Base-by-base conservation (phyloP, 2,329 filamentous ascomycete species). In the Ophiostoma angusticollis region DNA sequence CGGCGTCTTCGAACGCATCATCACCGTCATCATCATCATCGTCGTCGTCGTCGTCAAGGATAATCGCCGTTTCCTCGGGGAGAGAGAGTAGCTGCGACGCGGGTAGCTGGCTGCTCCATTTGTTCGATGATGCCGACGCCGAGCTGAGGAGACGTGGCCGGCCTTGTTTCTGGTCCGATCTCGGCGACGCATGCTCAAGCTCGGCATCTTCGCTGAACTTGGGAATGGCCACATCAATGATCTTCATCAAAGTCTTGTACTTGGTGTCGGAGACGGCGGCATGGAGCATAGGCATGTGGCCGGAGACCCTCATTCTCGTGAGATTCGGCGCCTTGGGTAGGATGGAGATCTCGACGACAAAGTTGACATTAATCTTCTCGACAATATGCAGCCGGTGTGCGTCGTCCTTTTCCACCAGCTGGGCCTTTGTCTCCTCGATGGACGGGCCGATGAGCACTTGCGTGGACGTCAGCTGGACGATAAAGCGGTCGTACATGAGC, bases 401-500 rank as follows among this genome's bases (percentile, higher is more conserved):
- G 6, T 80, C 73, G 19, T 80, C 74, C 45, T 74, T 72, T 21
- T 76, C 68, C 11, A 72, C 70, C 4, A 98, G 67, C 50, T 95
- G 85, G 5, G 78, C 70, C 54, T 89, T 91, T 0, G 93, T 91
- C 47, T 84, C 83, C 39, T 93, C 80, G 34, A 98, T 84, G 0
- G 89, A 93, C 1, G 87, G 86, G 0, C 91, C 91, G 46, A 98
- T 94, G 31, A 99, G 70, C 14, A 98, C 78, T 58, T 99, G 91
- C 0, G 91, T 98, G 0, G 89, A 93, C 16, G 93, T 81, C 21
- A 99, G 68, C 54, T 93, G 93, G 50, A 99, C 74, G 30, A 85
- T 67, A 57, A 98, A 99, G 40, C 86, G 91, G 67, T 99, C 91
- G 54, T 99, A 99, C 82, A 99, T 93, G 50, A 94, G 68, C 13